Evolutionary conservation across 2,329 filamentous ascomycete genomes (phyloP), one percentile per base, ranked within the genome.

Genomic region (Trichoderma sp.): DNA sequence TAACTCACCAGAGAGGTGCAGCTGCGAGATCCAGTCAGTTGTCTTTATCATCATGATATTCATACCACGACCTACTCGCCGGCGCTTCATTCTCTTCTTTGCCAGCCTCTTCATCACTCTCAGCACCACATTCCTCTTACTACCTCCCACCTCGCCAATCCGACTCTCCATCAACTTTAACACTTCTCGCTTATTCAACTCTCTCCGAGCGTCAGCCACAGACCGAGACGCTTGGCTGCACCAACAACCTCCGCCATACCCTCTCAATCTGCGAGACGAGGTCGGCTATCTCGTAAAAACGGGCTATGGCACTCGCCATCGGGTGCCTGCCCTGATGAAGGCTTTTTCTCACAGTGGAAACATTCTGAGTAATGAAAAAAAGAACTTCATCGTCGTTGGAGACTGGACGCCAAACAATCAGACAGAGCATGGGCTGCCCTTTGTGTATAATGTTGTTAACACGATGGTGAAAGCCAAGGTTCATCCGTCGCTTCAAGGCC

Each of bases 221-320:
- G 75, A 79, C 34, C 77, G 77, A 75, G 84, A 86, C 71, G 81
- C 81, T 34, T 85, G 84, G 82, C 78, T 87, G 21, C 80, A 79
- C 74, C 74, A 78, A 74, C 28, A 12, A 28, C 74, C 79, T 65
- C 80, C 81, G n/a, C 74, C 73, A n/a, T 82, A 83, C 70, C 81
- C 83, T 4, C 78, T 88, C 70, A 81, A 86, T 70, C 78, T 85
- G 43, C 78, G 79, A 66, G 79, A 79, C 47, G 86, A 88, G 70
- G 82, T 88, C 8, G 85, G 83, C 36, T 81, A 86, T 73, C 82
- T 89, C 64, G 79, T 89, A 74, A 89, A 89, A 79, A 88, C 86
- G 5, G 87, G 87, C 34, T 88, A 86, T 76, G 87, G 86, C 69
- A 88, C 87, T 21, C 83, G 83, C 61, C 78, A 83, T 64, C 83